Evolutionary conservation across 495 filamentous ascomycete genomes (phyloP).

Genomic region (Beverwykella pulmonaria): DNA sequence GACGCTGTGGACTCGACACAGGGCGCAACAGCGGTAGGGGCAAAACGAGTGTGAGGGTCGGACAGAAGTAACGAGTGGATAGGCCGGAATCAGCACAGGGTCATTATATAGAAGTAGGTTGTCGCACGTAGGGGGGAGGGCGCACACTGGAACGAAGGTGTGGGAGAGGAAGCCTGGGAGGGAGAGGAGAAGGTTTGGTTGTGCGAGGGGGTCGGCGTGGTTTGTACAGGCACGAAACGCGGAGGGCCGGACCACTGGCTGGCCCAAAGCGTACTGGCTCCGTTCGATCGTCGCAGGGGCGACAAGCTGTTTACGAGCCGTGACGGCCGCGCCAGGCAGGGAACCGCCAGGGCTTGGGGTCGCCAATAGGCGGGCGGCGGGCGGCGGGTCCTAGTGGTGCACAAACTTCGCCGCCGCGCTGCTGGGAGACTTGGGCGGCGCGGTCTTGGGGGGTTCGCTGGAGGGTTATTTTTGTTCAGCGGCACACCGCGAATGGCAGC

Average conservation of each 20-base stretch:
- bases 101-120: background rate
- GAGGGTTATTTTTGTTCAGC: background rate
- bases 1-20: too few species aligned
- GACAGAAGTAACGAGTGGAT: background rate
- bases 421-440: too few species aligned
- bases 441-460: too few species aligned
- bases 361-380: too few species aligned
- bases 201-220: constrained; percentile 5
- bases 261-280: background rate
- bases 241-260: background rate
- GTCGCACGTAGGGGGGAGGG: background rate
- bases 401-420: too few species aligned
- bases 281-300: constrained; percentile 5
- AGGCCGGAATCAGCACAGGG: constrained; percentile 1
- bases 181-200: background rate
- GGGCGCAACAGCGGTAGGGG: background rate
- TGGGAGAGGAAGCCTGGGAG: background rate
- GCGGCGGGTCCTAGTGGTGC: too few species aligned
- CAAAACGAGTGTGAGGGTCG: constrained; percentile 14
- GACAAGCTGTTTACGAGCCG: background rate
- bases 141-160: constrained; percentile 1
- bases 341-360: background rate
- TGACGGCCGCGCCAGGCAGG: background rate
- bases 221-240: constrained; percentile 4
- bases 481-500: background rate